Percentiles rank a stretch among this genome's conserved stretches.
Evolutionary conservation across 2,329 filamentous ascomycete species (phyloP).

Genomic region (Corinectria fuckeliana): DNA sequence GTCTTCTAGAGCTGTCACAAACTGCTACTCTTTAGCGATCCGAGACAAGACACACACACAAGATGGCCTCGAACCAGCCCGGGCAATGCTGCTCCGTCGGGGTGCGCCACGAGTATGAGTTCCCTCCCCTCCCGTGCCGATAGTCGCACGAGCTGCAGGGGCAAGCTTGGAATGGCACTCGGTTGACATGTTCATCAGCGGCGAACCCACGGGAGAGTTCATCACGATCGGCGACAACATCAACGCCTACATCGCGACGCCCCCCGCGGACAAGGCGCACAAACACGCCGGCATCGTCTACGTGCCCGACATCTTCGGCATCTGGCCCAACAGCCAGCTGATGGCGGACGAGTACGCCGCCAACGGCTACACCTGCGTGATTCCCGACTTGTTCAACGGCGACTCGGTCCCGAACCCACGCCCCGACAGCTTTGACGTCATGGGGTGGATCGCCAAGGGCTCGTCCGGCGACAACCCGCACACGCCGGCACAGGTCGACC

Average conservation of each 20-base stretch:
- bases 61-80: constrained; percentile 62
- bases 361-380: constrained; percentile 47
- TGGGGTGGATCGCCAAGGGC: constrained; percentile 48
- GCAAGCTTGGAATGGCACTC: not conserved
- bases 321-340: constrained; percentile 50
- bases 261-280: constrained; percentile 40
- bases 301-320: constrained; percentile 47
- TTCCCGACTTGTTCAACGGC: constrained; percentile 49
- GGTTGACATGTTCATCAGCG: constrained; percentile 44
- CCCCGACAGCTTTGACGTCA: constrained; percentile 40
- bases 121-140: not conserved
- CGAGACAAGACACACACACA: too few relatives aligned
- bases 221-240: constrained; percentile 54
- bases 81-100: constrained; percentile 60
- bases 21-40: not conserved
- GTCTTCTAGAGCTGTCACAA: not conserved
- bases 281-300: constrained; percentile 43
- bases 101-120: constrained; percentile 59
- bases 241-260: constrained; percentile 59
- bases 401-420: constrained; percentile 40
- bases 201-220: constrained; percentile 53
- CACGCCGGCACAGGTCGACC: constrained; percentile 41
- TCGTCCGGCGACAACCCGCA: constrained; percentile 56
- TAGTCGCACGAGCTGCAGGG: not conserved
- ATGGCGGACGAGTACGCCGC: constrained; percentile 50